Percentiles rank a stretch among this genome's conserved stretches.
phyloP scores from a whole-genome alignment of 805 yeast genomes.

The Metschnikowia continentalis region DNA sequence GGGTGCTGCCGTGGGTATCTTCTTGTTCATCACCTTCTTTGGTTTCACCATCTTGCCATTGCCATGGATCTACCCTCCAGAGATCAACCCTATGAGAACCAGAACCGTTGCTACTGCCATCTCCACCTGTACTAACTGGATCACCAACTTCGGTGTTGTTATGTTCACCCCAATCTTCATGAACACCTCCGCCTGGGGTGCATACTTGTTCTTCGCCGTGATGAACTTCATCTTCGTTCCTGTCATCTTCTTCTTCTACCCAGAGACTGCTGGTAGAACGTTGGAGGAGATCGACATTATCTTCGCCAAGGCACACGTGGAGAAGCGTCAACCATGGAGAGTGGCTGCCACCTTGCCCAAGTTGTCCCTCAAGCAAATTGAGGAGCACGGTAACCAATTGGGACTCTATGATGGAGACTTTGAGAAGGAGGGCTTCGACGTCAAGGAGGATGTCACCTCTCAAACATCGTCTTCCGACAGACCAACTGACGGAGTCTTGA shows the following conservation, averaged over 20 bases:
- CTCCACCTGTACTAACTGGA: constrained; percentile 45
- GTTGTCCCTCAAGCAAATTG: constrained; percentile 53
- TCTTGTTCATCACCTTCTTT: constrained; percentile 41
- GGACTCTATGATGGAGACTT: constrained; percentile 50
- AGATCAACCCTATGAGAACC: constrained; percentile 44
- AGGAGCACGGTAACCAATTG: constrained; percentile 53
- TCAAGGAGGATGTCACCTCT: constrained; percentile 25
- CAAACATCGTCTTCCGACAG: constrained; percentile 18
- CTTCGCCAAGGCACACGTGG: constrained; percentile 57
- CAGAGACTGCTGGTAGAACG: constrained; percentile 43
- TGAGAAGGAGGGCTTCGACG: constrained; percentile 35
- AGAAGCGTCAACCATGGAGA: constrained; percentile 54
- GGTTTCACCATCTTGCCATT: constrained; percentile 42
- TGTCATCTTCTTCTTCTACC: constrained; percentile 50
- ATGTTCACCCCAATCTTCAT: constrained; percentile 45
- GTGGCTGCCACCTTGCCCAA: constrained; percentile 63
- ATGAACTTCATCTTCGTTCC: constrained; percentile 46
- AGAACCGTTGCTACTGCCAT: constrained; percentile 43
- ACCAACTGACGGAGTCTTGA: constrained; percentile 10
- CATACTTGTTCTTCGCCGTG: constrained; percentile 39
- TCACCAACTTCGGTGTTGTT: constrained; percentile 42
- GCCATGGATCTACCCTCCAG: constrained; percentile 48
- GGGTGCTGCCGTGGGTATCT: constrained; percentile 45
- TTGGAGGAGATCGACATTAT: constrained; percentile 53
- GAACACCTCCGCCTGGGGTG: constrained; percentile 36